A percentile compares a stretch with the other conserved stretches of the same genome.
These are phyloP conservation scores for Hymenoscyphus repandus DNA, from an alignment of 2,329 filamentous ascomycete species.

Conservation along the genomic window DNA sequence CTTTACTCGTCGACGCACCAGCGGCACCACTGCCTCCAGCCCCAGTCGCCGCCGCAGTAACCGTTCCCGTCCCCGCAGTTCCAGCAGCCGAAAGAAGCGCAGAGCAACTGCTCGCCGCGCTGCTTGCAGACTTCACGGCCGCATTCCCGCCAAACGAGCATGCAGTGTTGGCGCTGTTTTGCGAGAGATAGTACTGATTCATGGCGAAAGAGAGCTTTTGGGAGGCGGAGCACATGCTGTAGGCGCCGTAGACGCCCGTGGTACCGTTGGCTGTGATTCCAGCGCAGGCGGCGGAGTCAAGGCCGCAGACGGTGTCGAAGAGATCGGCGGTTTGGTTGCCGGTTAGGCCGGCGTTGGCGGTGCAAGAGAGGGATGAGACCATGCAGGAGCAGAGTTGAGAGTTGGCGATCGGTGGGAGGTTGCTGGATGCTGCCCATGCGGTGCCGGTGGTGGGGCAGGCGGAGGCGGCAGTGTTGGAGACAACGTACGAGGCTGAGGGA, in stretches of 20 bases:
- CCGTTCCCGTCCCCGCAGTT: conserved; percentile 50
- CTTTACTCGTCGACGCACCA: conserved; percentile 30
- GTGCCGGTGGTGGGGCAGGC: conserved; percentile 63
- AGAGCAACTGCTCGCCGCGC: conserved; percentile 49
- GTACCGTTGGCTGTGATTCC: conserved; percentile 65
- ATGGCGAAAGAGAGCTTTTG: conserved; percentile 71
- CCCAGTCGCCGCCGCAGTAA: conserved; percentile 42
- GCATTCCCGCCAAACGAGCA: conserved; percentile 71
- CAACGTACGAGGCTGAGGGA: conserved; percentile 61
- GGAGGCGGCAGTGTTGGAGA: conserved; percentile 63
- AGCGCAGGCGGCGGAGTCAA: conserved; percentile 49
- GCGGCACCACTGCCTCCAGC: conserved; percentile 24
- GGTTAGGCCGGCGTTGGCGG: conserved; percentile 53
- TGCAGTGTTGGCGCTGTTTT: conserved; percentile 49
- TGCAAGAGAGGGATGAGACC: conserved; percentile 67
- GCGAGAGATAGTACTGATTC: conserved; percentile 63
- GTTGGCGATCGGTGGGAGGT: conserved; percentile 80
- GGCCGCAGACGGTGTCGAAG: conserved; percentile 70
- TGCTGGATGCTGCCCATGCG: conserved; percentile 64
- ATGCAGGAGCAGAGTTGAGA: conserved; percentile 79
- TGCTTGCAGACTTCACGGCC: conserved; percentile 40
- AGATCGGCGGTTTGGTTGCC: conserved; percentile 57
- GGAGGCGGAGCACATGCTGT: conserved; percentile 67
- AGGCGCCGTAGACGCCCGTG: conserved; percentile 67
- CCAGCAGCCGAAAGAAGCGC: conserved; percentile 58